Conservation (phyloP, 169 alveolate species). For the Blepharisma undulans region DNA sequence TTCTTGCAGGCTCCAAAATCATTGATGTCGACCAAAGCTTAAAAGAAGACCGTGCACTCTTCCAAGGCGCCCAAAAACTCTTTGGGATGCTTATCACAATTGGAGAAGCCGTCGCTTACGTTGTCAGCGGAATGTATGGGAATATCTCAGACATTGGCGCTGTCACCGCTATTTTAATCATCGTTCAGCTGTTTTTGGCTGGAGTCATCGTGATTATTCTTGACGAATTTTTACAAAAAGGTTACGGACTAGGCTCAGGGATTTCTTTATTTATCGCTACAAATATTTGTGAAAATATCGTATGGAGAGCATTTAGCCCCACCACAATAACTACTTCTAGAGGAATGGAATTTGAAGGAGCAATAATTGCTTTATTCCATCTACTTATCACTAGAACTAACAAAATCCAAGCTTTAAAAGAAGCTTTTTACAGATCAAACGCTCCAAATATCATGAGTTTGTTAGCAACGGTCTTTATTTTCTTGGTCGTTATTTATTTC, state of each 20-base stretch:
- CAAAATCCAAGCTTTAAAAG: constrained; percentile 90
- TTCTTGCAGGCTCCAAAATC: constrained; percentile 98
- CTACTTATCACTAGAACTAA: constrained; percentile 93
- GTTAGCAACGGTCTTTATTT: constrained; percentile 96
- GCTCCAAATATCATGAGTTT: constrained; percentile 98
- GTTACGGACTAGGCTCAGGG: constrained; percentile 99
- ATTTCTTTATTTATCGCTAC: constrained; percentile 99
- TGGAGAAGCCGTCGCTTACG: constrained; percentile 99
- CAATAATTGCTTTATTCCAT: constrained; percentile 97
- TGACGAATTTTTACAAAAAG: constrained; percentile 99
- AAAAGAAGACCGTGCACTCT: constrained; percentile 97
- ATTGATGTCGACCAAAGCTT: constrained; percentile 97
- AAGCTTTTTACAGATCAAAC: constrained; percentile 96
- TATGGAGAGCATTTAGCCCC: constrained; percentile 99
- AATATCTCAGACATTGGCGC: constrained; percentile 96
- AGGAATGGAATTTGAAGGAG: constrained; percentile 99
- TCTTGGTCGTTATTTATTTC: constrained; percentile 97
- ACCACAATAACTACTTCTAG: constrained; percentile 97
- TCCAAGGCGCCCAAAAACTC: constrained; percentile 95
- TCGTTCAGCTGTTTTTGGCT: constrained; percentile 96
- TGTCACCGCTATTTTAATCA: constrained; percentile 95
- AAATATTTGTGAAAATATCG: constrained; percentile 98
- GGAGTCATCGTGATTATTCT: constrained; percentile 98
- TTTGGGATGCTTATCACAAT: constrained; percentile 97
- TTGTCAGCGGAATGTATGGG: constrained; percentile 98